These are phyloP conservation scores for Davidsoniella neocaledoniae DNA, from an alignment of 2,329 filamentous ascomycete genomes.

Conservation along the genomic window DNA sequence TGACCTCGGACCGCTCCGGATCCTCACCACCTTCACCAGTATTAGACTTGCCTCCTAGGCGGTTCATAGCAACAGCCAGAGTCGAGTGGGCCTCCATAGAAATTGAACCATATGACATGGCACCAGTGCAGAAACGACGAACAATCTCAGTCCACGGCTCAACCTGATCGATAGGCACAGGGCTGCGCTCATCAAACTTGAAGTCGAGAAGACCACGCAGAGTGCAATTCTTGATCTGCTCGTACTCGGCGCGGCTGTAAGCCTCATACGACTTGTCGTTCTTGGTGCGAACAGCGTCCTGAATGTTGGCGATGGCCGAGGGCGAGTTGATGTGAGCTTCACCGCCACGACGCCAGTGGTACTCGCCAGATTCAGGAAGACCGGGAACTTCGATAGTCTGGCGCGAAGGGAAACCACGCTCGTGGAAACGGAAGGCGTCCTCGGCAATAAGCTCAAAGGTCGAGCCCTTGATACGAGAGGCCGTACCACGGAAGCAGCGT, in stretches of 20 bases:
- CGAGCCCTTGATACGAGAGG: conserved; percentile 83
- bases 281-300: conserved; percentile 90
- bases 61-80: conserved; percentile 89
- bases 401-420: conserved; percentile 75
- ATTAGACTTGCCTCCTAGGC: conserved; percentile 91
- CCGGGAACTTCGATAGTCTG: conserved; percentile 61
- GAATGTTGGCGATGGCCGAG: conserved; percentile 86
- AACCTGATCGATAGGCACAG: conserved; percentile 89
- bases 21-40: conserved; percentile 96
- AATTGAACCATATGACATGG: conserved; percentile 97
- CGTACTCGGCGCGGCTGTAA: conserved; percentile 82
- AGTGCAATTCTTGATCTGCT: conserved; percentile 93
- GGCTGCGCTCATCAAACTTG: conserved; percentile 71
- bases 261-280: conserved; percentile 98
- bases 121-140: conserved; percentile 86
- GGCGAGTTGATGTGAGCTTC: conserved; percentile 94
- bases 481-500: conserved; percentile 85
- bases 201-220: conserved; percentile 90
- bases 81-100: conserved; percentile 98
- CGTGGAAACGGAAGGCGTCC: conserved; percentile 87
- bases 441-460: conserved; percentile 89
- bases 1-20: conserved; percentile 67
- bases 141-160: conserved; percentile 98
- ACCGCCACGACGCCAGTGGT: conserved; percentile 95
- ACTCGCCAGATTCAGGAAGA: conserved; percentile 83